phyloP scores from a whole-genome alignment of 768 basidiomycete species.

The Boletus sensibilis region DNA sequence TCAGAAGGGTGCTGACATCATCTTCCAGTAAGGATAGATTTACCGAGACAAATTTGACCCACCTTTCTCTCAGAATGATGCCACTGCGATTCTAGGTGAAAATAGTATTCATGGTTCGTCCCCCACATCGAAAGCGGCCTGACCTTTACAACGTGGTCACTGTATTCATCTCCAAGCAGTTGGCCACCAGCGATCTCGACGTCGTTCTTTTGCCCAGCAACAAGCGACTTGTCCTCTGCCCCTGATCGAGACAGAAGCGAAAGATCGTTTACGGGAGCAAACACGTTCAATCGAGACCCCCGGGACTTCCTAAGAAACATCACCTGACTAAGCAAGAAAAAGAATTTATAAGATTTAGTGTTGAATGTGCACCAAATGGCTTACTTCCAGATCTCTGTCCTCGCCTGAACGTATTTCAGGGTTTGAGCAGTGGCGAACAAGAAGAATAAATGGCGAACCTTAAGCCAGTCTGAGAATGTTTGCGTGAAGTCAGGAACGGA shows the following conservation, averaged over 20 bases:
- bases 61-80: slow-evolving; percentile 91
- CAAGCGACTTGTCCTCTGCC: slow-evolving; percentile 51
- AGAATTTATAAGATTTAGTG: not conserved
- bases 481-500: slow-evolving; percentile 61
- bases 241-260: slow-evolving; percentile 75
- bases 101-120: not conserved
- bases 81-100: slow-evolving; percentile 81
- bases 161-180: slow-evolving; percentile 93
- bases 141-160: slow-evolving; percentile 89
- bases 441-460: slow-evolving; percentile 42
- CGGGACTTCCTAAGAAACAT: slow-evolving; percentile 78
- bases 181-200: slow-evolving; percentile 77
- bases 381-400: slow-evolving; percentile 93
- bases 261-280: slow-evolving; percentile 87
- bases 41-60: slow-evolving; percentile 24
- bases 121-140: slow-evolving; percentile 9
- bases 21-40: not conserved
- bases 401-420: slow-evolving; percentile 41
- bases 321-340: slow-evolving; percentile 61
- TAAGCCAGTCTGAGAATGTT: slow-evolving; percentile 85
- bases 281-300: slow-evolving; percentile 83
- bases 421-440: not conserved
- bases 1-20: slow-evolving; percentile 67
- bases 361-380: slow-evolving; percentile 26
- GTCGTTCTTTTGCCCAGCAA: slow-evolving; percentile 71